These are phyloP conservation scores for Citrus inodora DNA, from an alignment of 345 rosid genomes.

Conservation along the genomic window DNA sequence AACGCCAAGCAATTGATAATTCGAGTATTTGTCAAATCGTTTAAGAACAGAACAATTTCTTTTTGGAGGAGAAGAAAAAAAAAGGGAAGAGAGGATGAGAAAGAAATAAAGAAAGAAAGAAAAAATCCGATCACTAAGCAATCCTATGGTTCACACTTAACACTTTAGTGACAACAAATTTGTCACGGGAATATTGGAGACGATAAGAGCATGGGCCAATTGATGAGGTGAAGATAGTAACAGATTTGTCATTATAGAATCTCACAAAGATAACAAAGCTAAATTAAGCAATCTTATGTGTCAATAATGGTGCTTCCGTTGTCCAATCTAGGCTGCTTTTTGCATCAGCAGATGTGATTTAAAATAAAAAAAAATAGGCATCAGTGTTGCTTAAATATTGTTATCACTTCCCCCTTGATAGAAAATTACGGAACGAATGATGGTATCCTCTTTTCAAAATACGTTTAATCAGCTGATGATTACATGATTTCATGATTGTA, in stretches of 20 bases:
- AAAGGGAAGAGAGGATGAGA: neutral
- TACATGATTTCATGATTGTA: neutral
- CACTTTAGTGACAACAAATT: neutral
- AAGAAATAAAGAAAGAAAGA: neutral
- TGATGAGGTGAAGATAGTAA: neutral
- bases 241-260: constrained; percentile 15
- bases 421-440: constrained; percentile 17
- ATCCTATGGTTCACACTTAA: neutral
- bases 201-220: neutral
- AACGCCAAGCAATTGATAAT: constrained; percentile 1
- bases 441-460: constrained; percentile 7
- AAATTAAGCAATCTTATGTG: constrained; percentile 3
- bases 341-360: constrained; percentile 30
- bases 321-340: constrained; percentile 11
- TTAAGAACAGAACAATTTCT: neutral
- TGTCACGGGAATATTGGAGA: neutral
- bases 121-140: neutral
- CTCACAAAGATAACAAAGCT: constrained; percentile 8
- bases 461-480: constrained; percentile 4
- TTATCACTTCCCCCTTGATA: constrained; percentile 12
- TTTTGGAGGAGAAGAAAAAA: neutral
- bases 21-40: neutral
- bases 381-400: constrained; percentile 19
- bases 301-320: constrained; percentile 17
- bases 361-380: neutral